phyloP scores from a whole-genome alignment of 306 rosid species.

The Begonia masoniana region DNA sequence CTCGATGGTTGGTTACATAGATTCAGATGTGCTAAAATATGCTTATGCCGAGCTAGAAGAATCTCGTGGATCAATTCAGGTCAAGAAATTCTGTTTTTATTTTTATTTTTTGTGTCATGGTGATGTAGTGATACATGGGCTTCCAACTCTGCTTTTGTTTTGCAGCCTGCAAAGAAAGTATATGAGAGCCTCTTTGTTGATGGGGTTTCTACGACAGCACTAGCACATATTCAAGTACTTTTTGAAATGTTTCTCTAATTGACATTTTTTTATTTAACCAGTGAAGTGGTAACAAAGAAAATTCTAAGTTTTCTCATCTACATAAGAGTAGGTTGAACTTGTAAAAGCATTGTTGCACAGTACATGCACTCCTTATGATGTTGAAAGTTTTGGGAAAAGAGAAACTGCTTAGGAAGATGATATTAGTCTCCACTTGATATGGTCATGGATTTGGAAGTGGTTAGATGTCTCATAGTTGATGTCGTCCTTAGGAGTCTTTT shows the following conservation, averaged over 20 bases:
- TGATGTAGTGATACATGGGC: conserved; percentile 7
- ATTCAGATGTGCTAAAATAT: conserved; percentile 77
- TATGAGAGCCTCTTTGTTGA: conserved; percentile 76
- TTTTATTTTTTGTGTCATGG: conserved; percentile 3
- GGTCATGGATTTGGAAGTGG: too few species aligned
- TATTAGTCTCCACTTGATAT: too few species aligned
- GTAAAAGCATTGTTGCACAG: too few species aligned
- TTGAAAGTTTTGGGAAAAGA: too few species aligned
- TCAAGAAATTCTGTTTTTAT: conserved; percentile 12
- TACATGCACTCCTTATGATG: too few species aligned
- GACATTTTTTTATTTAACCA: conserved; percentile 2
- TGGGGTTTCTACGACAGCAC: conserved; percentile 53
- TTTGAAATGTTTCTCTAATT: neutral
- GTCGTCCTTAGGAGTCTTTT: too few species aligned
- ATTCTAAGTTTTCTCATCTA: too few species aligned
- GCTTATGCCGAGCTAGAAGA: conserved; percentile 97
- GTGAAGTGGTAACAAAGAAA: too few species aligned
- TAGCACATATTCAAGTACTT: conserved; percentile 82
- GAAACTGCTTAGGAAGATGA: too few species aligned
- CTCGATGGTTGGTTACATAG: conserved; percentile 12
- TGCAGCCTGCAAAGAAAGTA: conserved; percentile 88
- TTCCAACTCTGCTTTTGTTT: conserved; percentile 10
- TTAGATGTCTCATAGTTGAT: too few species aligned
- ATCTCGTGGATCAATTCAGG: conserved; percentile 97
- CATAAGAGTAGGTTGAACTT: too few species aligned